These are phyloP conservation scores for Magnolia changhungtana DNA, from an alignment of 164 flowering plant genomes.

Conservation along the genomic window DNA sequence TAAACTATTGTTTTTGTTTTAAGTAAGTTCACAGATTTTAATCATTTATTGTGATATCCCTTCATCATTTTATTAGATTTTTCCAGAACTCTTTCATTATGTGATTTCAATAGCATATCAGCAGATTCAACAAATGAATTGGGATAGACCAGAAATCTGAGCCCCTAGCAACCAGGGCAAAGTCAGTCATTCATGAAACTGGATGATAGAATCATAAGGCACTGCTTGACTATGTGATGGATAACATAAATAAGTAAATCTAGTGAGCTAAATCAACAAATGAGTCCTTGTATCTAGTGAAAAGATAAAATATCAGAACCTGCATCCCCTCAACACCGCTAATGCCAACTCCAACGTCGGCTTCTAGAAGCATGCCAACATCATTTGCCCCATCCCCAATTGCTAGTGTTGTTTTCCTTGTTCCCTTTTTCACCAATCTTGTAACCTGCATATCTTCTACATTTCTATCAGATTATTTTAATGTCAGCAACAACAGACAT, in stretches of 20 bases:
- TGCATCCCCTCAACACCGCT: conserved; percentile 97
- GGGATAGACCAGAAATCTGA: neutral
- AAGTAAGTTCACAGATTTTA: no score
- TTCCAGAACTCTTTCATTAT: neutral
- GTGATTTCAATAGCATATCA: neutral
- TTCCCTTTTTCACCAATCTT: conserved; percentile 65
- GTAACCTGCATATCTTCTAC: conserved; percentile 67
- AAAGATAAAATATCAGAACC: conserved; percentile 33
- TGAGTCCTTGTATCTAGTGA: neutral
- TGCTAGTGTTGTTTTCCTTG: conserved; percentile 69
- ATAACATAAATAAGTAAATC: neutral
- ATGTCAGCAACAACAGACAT: conserved; percentile 9
- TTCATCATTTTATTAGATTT: neutral
- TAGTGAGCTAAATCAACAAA: neutral
- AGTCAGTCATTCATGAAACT: neutral
- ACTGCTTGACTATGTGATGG: neutral
- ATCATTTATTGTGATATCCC: no score
- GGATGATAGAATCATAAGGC: neutral
- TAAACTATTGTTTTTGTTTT: no score
- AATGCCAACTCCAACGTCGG: conserved; percentile 89
- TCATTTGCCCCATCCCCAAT: conserved; percentile 96
- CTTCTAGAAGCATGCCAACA: conserved; percentile 95
- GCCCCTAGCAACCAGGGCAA: no score
- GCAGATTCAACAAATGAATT: neutral
- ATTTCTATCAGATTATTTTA: conserved; percentile 32